Evolutionary conservation across 2,329 filamentous ascomycete genomes (phyloP).

Genomic region (Aspergillus ochraceus): DNA sequence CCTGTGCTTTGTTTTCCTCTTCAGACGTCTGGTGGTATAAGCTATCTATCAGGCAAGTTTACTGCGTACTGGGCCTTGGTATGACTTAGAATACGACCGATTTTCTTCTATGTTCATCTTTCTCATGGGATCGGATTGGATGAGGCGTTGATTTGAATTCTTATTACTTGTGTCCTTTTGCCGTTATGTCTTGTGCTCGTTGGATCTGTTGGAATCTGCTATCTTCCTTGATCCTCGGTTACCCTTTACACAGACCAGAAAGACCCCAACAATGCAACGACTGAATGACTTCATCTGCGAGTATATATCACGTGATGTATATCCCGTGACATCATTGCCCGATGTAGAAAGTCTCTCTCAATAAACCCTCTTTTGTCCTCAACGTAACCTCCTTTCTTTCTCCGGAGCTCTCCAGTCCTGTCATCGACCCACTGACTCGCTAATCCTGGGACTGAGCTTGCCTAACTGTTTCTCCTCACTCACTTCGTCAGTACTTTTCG

Average conservation of each 20-base stretch:
- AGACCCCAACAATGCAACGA: not conserved
- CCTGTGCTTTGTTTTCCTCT: not conserved
- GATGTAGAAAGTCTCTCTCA: not conserved
- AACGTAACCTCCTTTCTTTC: not conserved
- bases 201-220: not conserved
- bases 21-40: not conserved
- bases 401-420: not conserved
- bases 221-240: not conserved
- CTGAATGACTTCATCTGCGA: too few species aligned
- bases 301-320: not conserved
- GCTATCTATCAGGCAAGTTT: not conserved
- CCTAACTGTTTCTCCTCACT: not conserved
- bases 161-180: not conserved
- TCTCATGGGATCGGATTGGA: conserved; percentile 5
- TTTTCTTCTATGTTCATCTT: not conserved
- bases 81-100: not conserved
- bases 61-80: not conserved
- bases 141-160: not conserved
- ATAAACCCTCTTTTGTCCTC: not conserved
- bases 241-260: not conserved
- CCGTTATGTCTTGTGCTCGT: not conserved
- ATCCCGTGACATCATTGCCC: not conserved
- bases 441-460: not conserved
- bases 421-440: not conserved
- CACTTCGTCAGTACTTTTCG: not conserved